Evolutionary conservation across 108 stramenopile genomes (phyloP), one percentile per base, ranked within the genome.

Genomic region (Hondaea fermentalgiana): DNA sequence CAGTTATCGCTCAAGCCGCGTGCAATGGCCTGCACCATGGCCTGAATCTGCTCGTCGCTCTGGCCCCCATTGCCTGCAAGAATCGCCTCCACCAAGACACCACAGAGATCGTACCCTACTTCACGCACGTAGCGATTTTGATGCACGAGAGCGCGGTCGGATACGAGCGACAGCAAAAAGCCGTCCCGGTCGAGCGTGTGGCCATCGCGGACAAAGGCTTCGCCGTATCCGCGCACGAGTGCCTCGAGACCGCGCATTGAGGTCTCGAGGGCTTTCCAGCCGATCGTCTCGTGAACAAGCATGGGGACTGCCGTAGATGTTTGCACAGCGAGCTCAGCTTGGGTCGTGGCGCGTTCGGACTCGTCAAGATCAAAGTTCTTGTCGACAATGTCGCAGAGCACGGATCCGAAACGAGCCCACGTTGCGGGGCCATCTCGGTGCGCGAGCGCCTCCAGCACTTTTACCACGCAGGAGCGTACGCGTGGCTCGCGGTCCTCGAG

Each of bases 201-300:
- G 19, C 90, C 92, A 23, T 88, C 90, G 60, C 51, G 58, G 35
- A 92, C 60, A 57, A 93, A 91, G 53, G 87, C 45, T 60, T 87
- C 55, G 60, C 92, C 92, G 44, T 93, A 91, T 72, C 94, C 96
- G 44, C 95, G 93, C 45, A 98, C 91, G 72, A 95, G 96, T 58
- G 94, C 92, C 19, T 96, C 97, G 43, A 97, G 88, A 44, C 96
- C 97, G 64, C 96, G 95, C 91, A 97, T 94, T 72, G 96, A 97
- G 28, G 98, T 98, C 91, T 98, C 97, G 35, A 98, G 91, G 17
- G 97, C 96, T 89, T 97, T 95, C 98, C 98, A 98, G 72, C 98
- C 97, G n/a, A 97, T 97, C 25, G 97, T 98, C 92, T 98, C 98
- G 88, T 98, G 87, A 6, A 87, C 57, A 6, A 59, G 58, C 55